Evolutionary conservation across 805 yeast genomes (phyloP), one percentile per base, ranked within the genome.

Genomic region (Hanseniaspora thailandica): DNA sequence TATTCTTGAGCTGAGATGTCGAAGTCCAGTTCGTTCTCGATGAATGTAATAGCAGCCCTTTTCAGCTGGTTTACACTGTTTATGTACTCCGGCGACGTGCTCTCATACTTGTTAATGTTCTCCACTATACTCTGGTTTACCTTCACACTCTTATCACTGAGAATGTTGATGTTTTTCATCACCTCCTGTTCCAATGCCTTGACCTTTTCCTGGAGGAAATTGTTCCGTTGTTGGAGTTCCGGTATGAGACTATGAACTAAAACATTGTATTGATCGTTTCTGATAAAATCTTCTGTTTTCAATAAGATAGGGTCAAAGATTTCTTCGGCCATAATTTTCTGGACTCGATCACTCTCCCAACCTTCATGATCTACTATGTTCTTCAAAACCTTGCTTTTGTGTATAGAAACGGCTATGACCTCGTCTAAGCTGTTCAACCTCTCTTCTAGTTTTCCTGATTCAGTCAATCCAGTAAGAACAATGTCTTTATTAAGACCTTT

Each of bases 141-240:
- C 5, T 63, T 61, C 1, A 55, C 39, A 4, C 64, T 55, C 36
- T 66, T 66, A 1, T 36, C 36, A 36, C 61, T 59, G 5, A 69
- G 38, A 4, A 52, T 48, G 4, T 55, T 49, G 20, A 62, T 58
- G 8, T 64, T 54, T 0, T 57, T 55, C 3, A 47, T 45, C 13
- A 67, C 39, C n/a, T 66, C 63, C 10, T 55, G 44, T 17, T 61
- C 59, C 23, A 69, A 54, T 15, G 55, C 46, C 1, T 46, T 45
- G 45, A 67, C 63, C 15, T 67, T 50, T 19, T 55, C 55, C 15
- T 57, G 58, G 20, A 67, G 28, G 25, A 33, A 57, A 0, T 45
- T 52, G 2, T 63, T 47, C 35, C 68, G 51, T n/a, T 50, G 31
- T 44, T 63, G 62, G 15, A 67, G 48, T 26, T 64, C 61, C 2